Base-by-base conservation (phyloP, 352 stramenopile genomes). In the Phytopythium sindhum region DNA sequence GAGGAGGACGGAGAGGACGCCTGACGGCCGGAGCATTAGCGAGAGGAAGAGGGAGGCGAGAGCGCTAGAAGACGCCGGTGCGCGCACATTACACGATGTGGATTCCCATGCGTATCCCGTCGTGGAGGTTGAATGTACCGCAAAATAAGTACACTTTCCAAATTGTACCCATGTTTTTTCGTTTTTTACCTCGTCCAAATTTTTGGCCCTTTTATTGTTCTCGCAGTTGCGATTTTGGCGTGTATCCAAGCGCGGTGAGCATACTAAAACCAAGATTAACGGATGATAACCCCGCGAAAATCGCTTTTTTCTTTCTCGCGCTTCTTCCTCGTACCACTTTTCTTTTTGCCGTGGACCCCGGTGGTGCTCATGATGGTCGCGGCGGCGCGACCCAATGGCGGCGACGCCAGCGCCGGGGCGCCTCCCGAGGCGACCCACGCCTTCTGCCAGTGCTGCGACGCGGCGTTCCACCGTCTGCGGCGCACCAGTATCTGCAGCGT, bases 391-490 rank as follows among this genome's bases (percentile, higher is more conserved):
- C 33, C 33, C 7, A 39, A 39, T 23, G 44, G 61, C 19, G 41
- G 47, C 21, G 33, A 52, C 23, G 21, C 58, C 24, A 15, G 48
- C 50, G 31, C 21, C 39, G 4, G 8, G 33, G 33, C 41, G 11
- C n/a, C 29, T 19, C 31, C 44, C 35, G 63, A 68, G 15, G 51
- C 56, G 7, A 23, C 63, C 6, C 19, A 37, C 26, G 39, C 58
- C 6, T 79, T 77, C 64, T 84, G 76, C 23, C 66, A 80, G 23
- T 80, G 66, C 52, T 85, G 74, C 47, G 69, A 78, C 44, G 72
- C 78, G 44, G 65, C 70, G 1, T 81, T 78, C 50, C 74, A 85
- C 57, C 63, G 65, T 50, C 77, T 83, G 39, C 74, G 77, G 10
- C 67, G 60, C 17, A 63, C 58, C n/a, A 75, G 67, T 61, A 48